Percentiles rank a stretch among this genome's conserved stretches.
phyloP scores from a whole-genome alignment of 2,329 filamentous ascomycete species.

The Claviceps sp. region DNA sequence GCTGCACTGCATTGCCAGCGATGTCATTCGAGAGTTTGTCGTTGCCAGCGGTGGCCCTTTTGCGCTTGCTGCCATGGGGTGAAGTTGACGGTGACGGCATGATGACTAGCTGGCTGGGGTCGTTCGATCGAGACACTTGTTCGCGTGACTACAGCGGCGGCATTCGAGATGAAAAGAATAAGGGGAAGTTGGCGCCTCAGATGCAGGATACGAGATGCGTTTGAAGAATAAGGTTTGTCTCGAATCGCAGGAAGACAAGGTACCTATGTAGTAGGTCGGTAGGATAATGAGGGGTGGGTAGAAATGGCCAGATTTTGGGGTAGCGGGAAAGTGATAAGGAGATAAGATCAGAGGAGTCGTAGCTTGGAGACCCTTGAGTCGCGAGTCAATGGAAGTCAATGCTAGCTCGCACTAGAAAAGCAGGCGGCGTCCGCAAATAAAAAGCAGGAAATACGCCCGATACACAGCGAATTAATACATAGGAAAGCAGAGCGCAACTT shows the following conservation, averaged over 20 bases:
- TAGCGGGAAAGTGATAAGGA: neutral
- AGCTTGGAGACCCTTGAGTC: neutral
- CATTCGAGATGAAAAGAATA: neutral
- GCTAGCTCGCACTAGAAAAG: neutral
- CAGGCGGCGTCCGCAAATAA: neutral
- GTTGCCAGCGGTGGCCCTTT: slow-evolving; percentile 50
- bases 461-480: neutral
- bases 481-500: neutral
- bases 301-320: neutral
- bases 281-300: slow-evolving; percentile 3
- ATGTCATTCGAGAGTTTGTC: slow-evolving; percentile 29
- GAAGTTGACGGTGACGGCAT: slow-evolving; percentile 50
- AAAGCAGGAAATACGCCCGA: neutral
- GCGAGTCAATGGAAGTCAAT: neutral
- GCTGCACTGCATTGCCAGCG: slow-evolving; percentile 44
- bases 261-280: neutral
- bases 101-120: neutral
- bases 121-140: neutral
- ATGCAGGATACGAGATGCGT: neutral
- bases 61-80: slow-evolving; percentile 57
- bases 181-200: neutral
- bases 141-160: neutral
- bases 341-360: neutral
- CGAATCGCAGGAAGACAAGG: neutral
- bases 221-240: neutral